Percentiles rank a stretch among this genome's conserved stretches.
These are phyloP conservation scores for Camellia granthamiana DNA, from an alignment of 148 eudicot species.

Conservation along the genomic window DNA sequence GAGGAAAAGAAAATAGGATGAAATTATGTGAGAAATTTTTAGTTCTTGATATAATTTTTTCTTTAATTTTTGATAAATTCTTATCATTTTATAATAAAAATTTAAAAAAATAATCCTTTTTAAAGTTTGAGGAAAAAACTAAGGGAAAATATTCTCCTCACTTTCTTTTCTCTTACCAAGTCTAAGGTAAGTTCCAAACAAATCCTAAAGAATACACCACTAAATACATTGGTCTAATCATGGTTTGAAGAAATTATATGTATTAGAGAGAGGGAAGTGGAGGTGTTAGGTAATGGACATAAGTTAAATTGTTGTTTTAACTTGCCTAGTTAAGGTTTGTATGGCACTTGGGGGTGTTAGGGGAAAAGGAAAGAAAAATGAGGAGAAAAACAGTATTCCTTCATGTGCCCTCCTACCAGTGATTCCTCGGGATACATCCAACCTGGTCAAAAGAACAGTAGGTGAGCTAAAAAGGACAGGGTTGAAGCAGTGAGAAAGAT, in stretches of 20 bases:
- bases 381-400: neutral
- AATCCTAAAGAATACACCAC: no score
- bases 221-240: neutral
- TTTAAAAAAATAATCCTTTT: neutral
- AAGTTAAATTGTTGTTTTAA: neutral
- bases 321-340: neutral
- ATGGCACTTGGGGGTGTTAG: neutral
- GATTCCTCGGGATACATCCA: no score
- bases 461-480: no score
- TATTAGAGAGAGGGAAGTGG: neutral
- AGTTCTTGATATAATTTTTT: neutral
- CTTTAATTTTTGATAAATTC: neutral
- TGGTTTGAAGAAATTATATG: neutral
- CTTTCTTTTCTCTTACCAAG: neutral
- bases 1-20: neutral
- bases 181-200: neutral
- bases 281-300: neutral
- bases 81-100: neutral
- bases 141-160: neutral
- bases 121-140: neutral
- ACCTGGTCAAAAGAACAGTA: no score
- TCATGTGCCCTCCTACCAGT: neutral
- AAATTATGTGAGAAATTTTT: no score
- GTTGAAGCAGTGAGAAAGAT: no score
- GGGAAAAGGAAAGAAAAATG: neutral